These are phyloP conservation scores for Phialemoniopsis sp. DNA, from an alignment of 2,329 filamentous ascomycete genomes.

Conservation along the genomic window DNA sequence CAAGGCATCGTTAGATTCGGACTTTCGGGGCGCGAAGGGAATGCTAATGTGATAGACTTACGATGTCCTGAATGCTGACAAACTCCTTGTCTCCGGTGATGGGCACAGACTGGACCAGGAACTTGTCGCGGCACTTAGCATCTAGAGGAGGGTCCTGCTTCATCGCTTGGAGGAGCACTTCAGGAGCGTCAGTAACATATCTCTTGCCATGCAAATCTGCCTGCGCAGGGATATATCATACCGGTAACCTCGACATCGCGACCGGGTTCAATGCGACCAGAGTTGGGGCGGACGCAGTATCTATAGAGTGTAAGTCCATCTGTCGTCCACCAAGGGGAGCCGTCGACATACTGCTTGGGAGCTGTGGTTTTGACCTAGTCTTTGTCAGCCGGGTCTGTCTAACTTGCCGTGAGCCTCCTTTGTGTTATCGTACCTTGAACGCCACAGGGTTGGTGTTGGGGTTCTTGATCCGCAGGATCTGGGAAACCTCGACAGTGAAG, in stretches of 20 bases:
- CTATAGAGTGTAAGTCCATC: constrained; percentile 40
- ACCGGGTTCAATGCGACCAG: constrained; percentile 88
- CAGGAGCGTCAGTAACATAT: not conserved
- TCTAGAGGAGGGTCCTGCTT: constrained; percentile 86
- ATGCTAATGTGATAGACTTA: constrained; percentile 38
- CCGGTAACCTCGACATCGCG: constrained; percentile 89
- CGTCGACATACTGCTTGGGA: constrained; percentile 81
- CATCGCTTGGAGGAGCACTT: constrained; percentile 96
- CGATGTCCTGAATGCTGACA: constrained; percentile 73
- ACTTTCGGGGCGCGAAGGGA: not conserved
- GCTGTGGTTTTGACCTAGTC: constrained; percentile 94
- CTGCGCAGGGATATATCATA: constrained; percentile 36
- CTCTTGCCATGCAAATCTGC: not conserved
- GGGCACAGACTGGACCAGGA: constrained; percentile 28
- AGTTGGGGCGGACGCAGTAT: constrained; percentile 97
- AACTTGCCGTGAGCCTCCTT: too few species aligned
- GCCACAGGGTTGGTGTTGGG: constrained; percentile 58
- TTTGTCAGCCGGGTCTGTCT: constrained; percentile 16
- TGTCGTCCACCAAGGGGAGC: constrained; percentile 8
- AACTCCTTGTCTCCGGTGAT: constrained; percentile 83
- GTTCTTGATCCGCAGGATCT: constrained; percentile 63
- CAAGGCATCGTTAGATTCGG: not conserved
- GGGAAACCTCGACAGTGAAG: constrained; percentile 62
- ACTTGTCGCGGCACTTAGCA: constrained; percentile 62
- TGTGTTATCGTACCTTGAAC: constrained; percentile 68